Base-by-base conservation (phyloP, 177 flowering plant species). In the Vitis hybrid region DNA sequence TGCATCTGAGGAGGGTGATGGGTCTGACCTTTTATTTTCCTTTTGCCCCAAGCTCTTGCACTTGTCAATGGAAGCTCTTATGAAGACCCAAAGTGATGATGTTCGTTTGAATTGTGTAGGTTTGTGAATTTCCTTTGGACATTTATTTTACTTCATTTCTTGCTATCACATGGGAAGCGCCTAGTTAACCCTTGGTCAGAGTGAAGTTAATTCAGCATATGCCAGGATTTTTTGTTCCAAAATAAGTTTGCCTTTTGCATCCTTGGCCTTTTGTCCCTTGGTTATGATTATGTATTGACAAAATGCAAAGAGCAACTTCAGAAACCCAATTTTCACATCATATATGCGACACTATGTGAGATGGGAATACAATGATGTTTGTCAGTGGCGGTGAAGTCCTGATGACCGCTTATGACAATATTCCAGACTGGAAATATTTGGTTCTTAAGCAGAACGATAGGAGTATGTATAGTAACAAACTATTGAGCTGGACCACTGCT, bases 71-170 rank as follows among this genome's bases (percentile, higher is more conserved):
- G 92, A 91, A 67, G 89, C 87, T 52, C 93, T 92, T 30, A 56
- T 85, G 83, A 92, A 95, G 87, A 87, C 93, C 57, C 92, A 91
- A 72, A 79, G 82, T 62, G 96, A 95, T 64, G 94, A 85, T 69
- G 96, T 92, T 51, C 90, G 97, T 56, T 76, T 81, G 71, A 95
- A 92, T 72, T 90, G 94, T 72, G 48, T 95, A 80, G 98, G 99
- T 92, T 5, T 24, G 87, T 79, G 7, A 51, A n/a, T 32, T 61
- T 46, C 35, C n/a, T 46, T 56, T 32, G 12, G 55, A 46, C 21
- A 27, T 52, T 52, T n/a, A 66, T 61, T 46, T 18, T 52, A 30
- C 49, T 52, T 67, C 24, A 48, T 55, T 16, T 40, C 14, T 14
- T 58, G 55, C 46, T 35, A 9, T 55, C 15, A 66, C 19, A 52